Base-by-base conservation (phyloP, 225 moss, liverwort and hornwort species). In the Pleurozium schreberi region DNA sequence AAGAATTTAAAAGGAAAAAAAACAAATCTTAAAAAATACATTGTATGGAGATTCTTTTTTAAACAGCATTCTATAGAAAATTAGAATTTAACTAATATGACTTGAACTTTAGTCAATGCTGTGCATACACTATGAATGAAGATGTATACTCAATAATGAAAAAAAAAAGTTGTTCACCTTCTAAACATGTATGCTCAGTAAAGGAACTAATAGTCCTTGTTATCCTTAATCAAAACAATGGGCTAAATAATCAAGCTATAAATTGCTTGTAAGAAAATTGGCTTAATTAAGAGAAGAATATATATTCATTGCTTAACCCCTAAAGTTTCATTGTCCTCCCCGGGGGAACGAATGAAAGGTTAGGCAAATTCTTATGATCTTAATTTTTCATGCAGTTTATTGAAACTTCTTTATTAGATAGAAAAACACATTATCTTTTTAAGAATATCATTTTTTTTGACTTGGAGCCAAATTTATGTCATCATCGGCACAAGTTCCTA, bases 121-220 rank as follows among this genome's bases (percentile, higher is more conserved):
- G 20, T 50, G 50, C 12, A 50, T 13, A 50, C 8, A 21, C 8
- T 12, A 12, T 21, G 3, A 75, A 33, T 8, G 12, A 74, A 18
- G 5, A 33, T 50, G 5, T 8, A 50, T 49, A 75, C 3, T 10
- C 12, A 50, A 67, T 33, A 33, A 20, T 12, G 3, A 19, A 33
- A 73, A 18, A 2, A 75, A 17, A 75, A 50, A 11, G 1, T 75
- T 49, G 12, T 33, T 75, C 5, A 18, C 7, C 33, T 19, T 75
- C 0, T 49, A 49, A 49, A 33, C 12, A 75, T 20, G 2, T 33
- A 8, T 1, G 0, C 7, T 47, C 0, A 1, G 47, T 4, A 47
- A 31, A 75, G 1, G 11, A 75, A 75, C 4, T 33, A 49, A 49
- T 18, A 31, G 5, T 19, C 33, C 3, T 75, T 0, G 2, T 75